Evolutionary conservation across 139 green algal genomes (phyloP), one percentile per base, ranked within the genome.

Genomic region (Chlorella sorokiniana): DNA sequence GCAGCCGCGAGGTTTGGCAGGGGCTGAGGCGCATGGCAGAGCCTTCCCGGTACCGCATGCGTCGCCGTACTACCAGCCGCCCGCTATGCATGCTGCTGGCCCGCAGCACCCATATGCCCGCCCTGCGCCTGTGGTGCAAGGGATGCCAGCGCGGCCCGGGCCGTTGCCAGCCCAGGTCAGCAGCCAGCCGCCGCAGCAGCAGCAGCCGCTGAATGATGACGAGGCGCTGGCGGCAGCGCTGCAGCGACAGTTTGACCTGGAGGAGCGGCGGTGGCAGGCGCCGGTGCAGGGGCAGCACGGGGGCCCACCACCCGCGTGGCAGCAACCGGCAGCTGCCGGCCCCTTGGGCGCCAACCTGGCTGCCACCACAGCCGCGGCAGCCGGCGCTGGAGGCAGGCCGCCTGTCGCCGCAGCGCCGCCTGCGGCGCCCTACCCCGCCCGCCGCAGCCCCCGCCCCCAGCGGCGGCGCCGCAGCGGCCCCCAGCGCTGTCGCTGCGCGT

Each of bases 1-100:
- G 71, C 48, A 65, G 71, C 71, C 51, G 45, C 48, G 33, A 52
- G 48, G 33, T 78, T 22, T 65, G 48, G 71, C 44, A 62, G 71
- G 11, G 51, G 25, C 51, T 78, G 20, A 78, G 37, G 51, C 71
- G 33, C 29, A 45, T 78, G 22, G 71, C 40, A 6, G 71, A 45
- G 33, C 62, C n/a, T 23, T 23, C 31, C 64, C n/a, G 35, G 35
- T 16, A 33, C n/a, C 27, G 61, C 61, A n/a, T 35, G 29, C 27
- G 61, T 3, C 10, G 61, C 61, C 61, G 29, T 68, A 68, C 61
- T 68, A 68, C 61, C 61, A 77, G 44, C 69, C 69, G 29, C 48
- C n/a, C 11, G 48, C 48, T 16, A 59, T 59, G 16, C 48, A 11
- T 33, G 56, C 56, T 22, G 56, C 56, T 10, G 22, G 56, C 16